phyloP scores from a whole-genome alignment of 192 early-diverging fungal species.

The Backusella circina region DNA sequence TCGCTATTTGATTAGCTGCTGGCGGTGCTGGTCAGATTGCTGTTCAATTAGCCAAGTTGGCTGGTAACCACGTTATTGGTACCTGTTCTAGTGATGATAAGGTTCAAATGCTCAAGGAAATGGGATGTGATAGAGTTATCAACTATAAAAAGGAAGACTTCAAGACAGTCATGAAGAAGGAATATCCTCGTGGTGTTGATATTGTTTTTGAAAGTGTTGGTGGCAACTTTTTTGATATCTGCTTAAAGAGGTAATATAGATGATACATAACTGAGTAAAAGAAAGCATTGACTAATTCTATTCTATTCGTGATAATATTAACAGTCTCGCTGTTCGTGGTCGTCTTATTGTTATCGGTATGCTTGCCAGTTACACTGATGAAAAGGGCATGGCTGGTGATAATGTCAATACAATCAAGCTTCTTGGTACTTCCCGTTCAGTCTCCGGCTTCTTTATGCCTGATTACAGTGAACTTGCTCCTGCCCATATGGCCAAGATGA shows the following conservation, averaged over 20 bases:
- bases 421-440: conserved; percentile 44
- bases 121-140: conserved; percentile 56
- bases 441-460: conserved; percentile 55
- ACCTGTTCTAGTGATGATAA: conserved; percentile 53
- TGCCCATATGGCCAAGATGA: conserved; percentile 31
- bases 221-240: conserved; percentile 47
- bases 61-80: conserved; percentile 58
- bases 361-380: conserved; percentile 12
- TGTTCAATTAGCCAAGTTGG: conserved; percentile 56
- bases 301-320: conserved; percentile 18
- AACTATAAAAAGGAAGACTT: conserved; percentile 58
- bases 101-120: conserved; percentile 42
- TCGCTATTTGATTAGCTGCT: conserved; percentile 32
- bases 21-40: conserved; percentile 61
- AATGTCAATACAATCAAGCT: conserved; percentile 40
- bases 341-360: conserved; percentile 33
- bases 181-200: conserved; percentile 54
- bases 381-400: conserved; percentile 36
- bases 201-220: conserved; percentile 59
- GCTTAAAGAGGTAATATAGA: conserved; percentile 36
- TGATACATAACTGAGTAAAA: conserved; percentile 24
- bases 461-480: conserved; percentile 36
- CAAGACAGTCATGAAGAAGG: conserved; percentile 42
- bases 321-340: conserved; percentile 26
- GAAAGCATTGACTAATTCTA: conserved; percentile 14